Base-by-base conservation (phyloP, 208 protist genomes). In the Acanthamoeba triangularis region DNA sequence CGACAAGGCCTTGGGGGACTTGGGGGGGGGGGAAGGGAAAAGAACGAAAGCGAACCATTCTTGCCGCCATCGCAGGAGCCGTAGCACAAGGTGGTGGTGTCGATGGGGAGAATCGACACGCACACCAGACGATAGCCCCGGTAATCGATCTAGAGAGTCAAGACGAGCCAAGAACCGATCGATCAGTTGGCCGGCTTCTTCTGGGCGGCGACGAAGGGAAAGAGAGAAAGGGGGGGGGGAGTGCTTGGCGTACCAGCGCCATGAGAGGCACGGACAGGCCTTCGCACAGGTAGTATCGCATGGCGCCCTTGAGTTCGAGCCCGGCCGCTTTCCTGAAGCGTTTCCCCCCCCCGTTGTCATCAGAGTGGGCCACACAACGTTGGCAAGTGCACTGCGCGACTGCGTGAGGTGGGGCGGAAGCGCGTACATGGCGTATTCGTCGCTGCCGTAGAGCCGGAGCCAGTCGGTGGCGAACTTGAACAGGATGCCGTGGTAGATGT, bases 401-500 rank as follows among this genome's bases (percentile, higher is more conserved):
- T 16, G 56, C 3, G 56, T 16, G 56, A 25, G 11, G 52, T 16
- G 52, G 52, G 16, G 16, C 7, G 52, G 16, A 63, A 63, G 67
- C 33, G 67, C 74, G 74, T 30, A 84, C 84, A 90, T 90, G 49
- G 84, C 84, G 30, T 90, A 37, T 16, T 65, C 84, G 37, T 90
- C 84, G 56, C 84, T 67, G 56, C 84, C 49, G 20, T 90, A 90
- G 35, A 90, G 47, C 16, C 18, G 10, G 18, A 69, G 49, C 84
- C 84, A 90, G 52, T 90, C 84, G 13, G 47, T 90, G 35, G 88
- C 88, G 28, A 78, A 93, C 72, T 95, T 95, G 92, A 95, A 95
- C 25, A 95, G 56, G 52, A 95, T 95, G 49, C 92, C 92, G 37
- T 95, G 92, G 23, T 74, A 80, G 28, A 95, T 56, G 44, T 87